A percentile compares a stretch with the other conserved stretches of the same genome.
These are phyloP conservation scores for Dittrichia graveolens DNA, from an alignment of 129 eudicot species.

Conservation along the genomic window DNA sequence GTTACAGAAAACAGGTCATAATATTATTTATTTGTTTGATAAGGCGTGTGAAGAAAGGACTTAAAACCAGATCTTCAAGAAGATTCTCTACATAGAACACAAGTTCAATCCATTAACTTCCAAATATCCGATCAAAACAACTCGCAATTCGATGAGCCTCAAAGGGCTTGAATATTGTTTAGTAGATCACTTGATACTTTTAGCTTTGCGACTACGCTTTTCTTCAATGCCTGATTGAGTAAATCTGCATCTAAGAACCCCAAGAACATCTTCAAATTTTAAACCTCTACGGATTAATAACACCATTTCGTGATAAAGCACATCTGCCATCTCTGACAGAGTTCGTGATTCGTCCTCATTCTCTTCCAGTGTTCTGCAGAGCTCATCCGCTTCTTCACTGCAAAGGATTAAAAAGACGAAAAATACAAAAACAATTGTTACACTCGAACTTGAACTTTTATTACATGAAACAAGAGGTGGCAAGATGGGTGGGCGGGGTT, in stretches of 20 bases:
- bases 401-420: not conserved
- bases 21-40: no score
- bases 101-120: not conserved
- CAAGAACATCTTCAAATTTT: slow-evolving; percentile 72
- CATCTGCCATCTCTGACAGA: slow-evolving; percentile 94
- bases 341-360: slow-evolving; percentile 66
- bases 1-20: no score
- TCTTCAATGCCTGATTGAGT: slow-evolving; percentile 77
- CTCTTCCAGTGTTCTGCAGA: slow-evolving; percentile 83
- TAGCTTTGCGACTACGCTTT: slow-evolving; percentile 53
- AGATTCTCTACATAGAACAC: not conserved
- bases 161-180: not conserved
- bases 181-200: not conserved
- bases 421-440: not conserved
- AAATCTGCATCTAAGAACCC: slow-evolving; percentile 64
- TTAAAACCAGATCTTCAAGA: not conserved
- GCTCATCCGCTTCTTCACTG: slow-evolving; percentile 93
- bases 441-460: not conserved
- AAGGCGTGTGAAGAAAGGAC: no score
- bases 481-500: no score
- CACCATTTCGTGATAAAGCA: slow-evolving; percentile 77
- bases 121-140: not conserved
- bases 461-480: not conserved
- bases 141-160: no score
- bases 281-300: slow-evolving; percentile 59